Percentiles rank a stretch among this genome's conserved stretches.
Conservation (phyloP, 148 eudicot genomes). For the Nepenthes mirabilis region DNA sequence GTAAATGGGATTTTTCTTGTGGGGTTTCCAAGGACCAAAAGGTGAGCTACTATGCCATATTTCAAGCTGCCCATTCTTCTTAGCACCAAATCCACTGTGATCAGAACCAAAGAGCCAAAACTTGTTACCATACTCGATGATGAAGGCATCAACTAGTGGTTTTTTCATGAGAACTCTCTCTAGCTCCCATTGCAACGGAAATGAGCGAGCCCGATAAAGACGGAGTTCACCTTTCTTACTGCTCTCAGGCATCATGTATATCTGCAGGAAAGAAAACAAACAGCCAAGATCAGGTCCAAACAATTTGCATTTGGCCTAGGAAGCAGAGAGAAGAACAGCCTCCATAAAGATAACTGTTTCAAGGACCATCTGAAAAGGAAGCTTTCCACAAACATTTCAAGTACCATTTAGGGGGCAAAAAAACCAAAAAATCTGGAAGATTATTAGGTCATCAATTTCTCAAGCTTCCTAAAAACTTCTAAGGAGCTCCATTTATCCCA, state of each 20-base stretch:
- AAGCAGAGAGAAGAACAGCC: too few species aligned
- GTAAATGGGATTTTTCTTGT: slow-evolving; percentile 68
- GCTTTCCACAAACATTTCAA: too few species aligned
- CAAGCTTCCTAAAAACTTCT: too few species aligned
- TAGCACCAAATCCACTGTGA: slow-evolving; percentile 59
- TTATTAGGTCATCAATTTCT: too few species aligned
- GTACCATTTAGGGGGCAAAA: too few species aligned
- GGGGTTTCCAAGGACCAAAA: slow-evolving; percentile 87
- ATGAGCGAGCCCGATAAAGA: slow-evolving; percentile 58
- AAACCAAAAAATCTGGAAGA: too few species aligned
- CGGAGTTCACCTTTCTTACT: slow-evolving; percentile 77
- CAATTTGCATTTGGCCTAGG: background rate
- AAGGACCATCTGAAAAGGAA: too few species aligned
- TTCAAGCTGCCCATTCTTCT: slow-evolving; percentile 76
- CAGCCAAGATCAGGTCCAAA: too few species aligned
- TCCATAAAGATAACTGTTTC: too few species aligned
- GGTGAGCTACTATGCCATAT: slow-evolving; percentile 89
- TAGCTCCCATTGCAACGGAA: slow-evolving; percentile 73
- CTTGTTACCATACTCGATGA: slow-evolving; percentile 41
- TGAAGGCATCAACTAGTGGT: slow-evolving; percentile 78
- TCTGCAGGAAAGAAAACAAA: slow-evolving; percentile 18
- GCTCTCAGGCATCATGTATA: slow-evolving; percentile 94
- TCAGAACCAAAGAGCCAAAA: slow-evolving; percentile 95
- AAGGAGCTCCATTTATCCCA: too few species aligned
- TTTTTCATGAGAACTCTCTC: slow-evolving; percentile 59